Base-by-base conservation (phyloP, 441 rosid species). In the Viola pubescens region DNA sequence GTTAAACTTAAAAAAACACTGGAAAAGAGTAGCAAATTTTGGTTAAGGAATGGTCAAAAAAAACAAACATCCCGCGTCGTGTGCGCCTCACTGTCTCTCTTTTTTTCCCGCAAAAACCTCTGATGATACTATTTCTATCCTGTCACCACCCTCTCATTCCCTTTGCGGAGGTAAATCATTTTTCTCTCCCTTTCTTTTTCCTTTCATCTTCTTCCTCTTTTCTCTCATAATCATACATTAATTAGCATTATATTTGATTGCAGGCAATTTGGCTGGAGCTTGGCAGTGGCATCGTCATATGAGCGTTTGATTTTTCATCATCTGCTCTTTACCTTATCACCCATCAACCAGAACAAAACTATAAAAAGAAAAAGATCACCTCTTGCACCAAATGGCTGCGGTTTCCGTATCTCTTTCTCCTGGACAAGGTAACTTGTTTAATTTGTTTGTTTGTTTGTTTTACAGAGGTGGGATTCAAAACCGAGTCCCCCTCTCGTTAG, bases 111-210 rank as follows among this genome's bases (percentile, higher is more conserved):
- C 51, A n/a, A 58, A 16, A 34, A 26, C 38, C 56, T 54, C 52
- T 51, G 12, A 19, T 38, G 37, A 37, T 62, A 56, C 56, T 59
- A 63, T 63, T 62, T 60, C 56, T 62, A 61, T 72, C 59, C 43
- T n/a, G 58, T 64, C 47, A 58, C 40, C 37, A 39, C 43, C 52
- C 63, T 60, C 66, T 72, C 52, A 57, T 53, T 58, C 64, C 62
- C 55, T 69, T 64, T 55, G 72, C 81, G 68, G 74, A 78, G 89
- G 87, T 75, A 73, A 26, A 42, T 8, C 60, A 46, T 50, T 6
- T 54, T n/a, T 56, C 40, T 54, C 58, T 37, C 26, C 39, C 7
- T 26, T 13, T 11, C 6, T 4, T 49, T 40, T 60, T 59, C 37
- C 8, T 6, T 1, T 5, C 6, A 38, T 7, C 10, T 12, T 39